Conservation (phyloP, 2,329 filamentous ascomycete species). For the Amesomyces nigricolor region DNA sequence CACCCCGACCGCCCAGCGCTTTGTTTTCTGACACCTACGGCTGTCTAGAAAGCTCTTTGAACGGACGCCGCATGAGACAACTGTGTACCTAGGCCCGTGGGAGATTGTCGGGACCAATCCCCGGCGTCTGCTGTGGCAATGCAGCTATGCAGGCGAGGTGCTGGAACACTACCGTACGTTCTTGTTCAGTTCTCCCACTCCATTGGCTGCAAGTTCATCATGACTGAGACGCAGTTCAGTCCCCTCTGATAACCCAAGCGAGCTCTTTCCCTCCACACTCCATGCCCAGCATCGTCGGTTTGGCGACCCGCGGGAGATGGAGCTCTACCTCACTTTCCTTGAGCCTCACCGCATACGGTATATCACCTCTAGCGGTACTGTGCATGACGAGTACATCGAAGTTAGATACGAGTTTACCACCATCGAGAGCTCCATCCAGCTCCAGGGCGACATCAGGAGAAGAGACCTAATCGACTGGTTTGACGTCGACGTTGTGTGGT, state of each 20-base stretch:
- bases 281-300: conserved; percentile 48
- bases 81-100: conserved; percentile 50
- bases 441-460: conserved; percentile 44
- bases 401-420: conserved; percentile 49
- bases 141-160: conserved; percentile 47
- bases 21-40: conserved; percentile 18
- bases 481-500: conserved; percentile 49
- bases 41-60: conserved; percentile 44
- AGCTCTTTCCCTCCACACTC: conserved; percentile 44
- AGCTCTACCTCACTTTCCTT: conserved; percentile 44
- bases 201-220: not conserved
- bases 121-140: conserved; percentile 48
- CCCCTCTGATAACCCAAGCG: conserved; percentile 40
- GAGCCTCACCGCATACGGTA: conserved; percentile 46
- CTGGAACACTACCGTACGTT: conserved; percentile 47
- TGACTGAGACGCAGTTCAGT: conserved; percentile 32
- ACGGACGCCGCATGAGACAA: conserved; percentile 43
- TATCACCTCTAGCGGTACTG: conserved; percentile 42
- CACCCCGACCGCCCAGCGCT: conserved; percentile 20
- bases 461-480: conserved; percentile 47
- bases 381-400: conserved; percentile 44
- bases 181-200: not conserved
- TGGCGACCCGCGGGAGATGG: conserved; percentile 45
- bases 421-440: conserved; percentile 42
- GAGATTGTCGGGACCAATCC: conserved; percentile 44